Conservation (phyloP, 1,284 basidiomycete species). For the Sporisorium graminicola region DNA sequence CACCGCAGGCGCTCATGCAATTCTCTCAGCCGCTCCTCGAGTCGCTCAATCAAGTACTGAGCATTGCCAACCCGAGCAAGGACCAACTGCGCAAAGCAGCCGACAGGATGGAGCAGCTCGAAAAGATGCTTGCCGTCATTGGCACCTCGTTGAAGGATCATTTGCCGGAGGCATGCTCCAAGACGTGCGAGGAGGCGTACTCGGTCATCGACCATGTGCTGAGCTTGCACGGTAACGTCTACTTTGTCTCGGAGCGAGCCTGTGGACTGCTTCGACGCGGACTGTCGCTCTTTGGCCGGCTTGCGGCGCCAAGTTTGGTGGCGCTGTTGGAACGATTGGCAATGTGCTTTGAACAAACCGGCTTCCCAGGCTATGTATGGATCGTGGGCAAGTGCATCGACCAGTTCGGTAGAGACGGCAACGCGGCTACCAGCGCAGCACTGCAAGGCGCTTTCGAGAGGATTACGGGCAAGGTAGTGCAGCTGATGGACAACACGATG, state of each 20-base stretch:
- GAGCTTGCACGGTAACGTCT: constrained; percentile 81
- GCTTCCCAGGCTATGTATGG: constrained; percentile 92
- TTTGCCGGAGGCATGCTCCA: constrained; percentile 82
- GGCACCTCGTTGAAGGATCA: constrained; percentile 25
- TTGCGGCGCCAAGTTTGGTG: constrained; percentile 79
- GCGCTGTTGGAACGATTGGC: constrained; percentile 82
- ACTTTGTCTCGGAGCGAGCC: constrained; percentile 84
- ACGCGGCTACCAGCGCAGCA: constrained; percentile 36
- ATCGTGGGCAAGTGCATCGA: constrained; percentile 82
- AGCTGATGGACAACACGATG: constrained; percentile 50
- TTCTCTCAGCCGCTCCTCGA: constrained; percentile 78
- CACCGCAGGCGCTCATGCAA: constrained; percentile 83
- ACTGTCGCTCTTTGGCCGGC: constrained; percentile 81
- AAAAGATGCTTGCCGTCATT: constrained; percentile 57
- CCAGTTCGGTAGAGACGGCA: constrained; percentile 49
- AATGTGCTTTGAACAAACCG: constrained; percentile 82
- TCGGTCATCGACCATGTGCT: constrained; percentile 84
- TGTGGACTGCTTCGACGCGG: constrained; percentile 90
- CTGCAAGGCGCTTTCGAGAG: constrained; percentile 57
- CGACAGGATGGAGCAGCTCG: constrained; percentile 73
- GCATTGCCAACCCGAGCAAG: constrained; percentile 70
- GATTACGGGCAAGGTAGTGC: constrained; percentile 54
- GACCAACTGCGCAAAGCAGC: constrained; percentile 77
- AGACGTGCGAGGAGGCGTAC: constrained; percentile 85
- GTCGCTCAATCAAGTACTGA: constrained; percentile 69